A percentile compares a stretch with the other conserved stretches of the same genome.
These are phyloP conservation scores for Schizothecium vesticola DNA, from an alignment of 495 filamentous ascomycete genomes.

Conservation along the genomic window DNA sequence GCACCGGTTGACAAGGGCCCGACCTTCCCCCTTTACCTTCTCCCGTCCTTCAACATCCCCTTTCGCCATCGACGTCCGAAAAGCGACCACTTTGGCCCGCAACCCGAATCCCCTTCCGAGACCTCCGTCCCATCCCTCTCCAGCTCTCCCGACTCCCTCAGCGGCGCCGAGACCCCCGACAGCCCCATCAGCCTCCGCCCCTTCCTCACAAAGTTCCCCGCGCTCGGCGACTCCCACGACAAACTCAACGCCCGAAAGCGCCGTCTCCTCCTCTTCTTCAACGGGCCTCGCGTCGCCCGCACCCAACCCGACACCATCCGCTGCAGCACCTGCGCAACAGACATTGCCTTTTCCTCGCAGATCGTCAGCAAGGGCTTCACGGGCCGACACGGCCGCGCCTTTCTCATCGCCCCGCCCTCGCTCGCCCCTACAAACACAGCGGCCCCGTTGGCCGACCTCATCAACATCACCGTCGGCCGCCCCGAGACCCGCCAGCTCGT, in stretches of 20 bases:
- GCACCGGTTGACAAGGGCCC: constrained; percentile 28
- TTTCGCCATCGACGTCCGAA: constrained; percentile 33
- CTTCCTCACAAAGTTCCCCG: constrained; percentile 14
- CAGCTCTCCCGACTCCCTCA: constrained; percentile 33
- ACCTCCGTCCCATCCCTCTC: constrained; percentile 18
- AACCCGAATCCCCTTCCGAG: constrained; percentile 7
- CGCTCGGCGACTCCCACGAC: neutral
- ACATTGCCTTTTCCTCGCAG: constrained; percentile 70
- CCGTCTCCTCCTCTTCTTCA: neutral
- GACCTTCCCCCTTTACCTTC: constrained; percentile 45
- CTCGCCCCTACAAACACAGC: too few species aligned
- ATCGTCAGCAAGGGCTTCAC: constrained; percentile 91
- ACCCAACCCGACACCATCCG: constrained; percentile 51
- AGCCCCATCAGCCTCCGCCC: constrained; percentile 9
- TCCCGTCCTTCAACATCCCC: constrained; percentile 41
- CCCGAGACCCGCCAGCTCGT: constrained; percentile 67
- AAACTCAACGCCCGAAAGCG: neutral
- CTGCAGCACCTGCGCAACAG: constrained; percentile 66
- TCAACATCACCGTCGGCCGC: constrained; percentile 44
- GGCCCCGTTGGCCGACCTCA: constrained; percentile 28
- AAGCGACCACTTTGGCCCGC: neutral
- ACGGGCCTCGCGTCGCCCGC: constrained; percentile 24
- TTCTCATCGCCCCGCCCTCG: constrained; percentile 63
- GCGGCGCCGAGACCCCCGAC: constrained; percentile 19
- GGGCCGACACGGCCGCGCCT: constrained; percentile 88